Evolutionary conservation across 2,329 filamentous ascomycete genomes (phyloP), one percentile per base, ranked within the genome.

Genomic region (Xylariaceae sp.): DNA sequence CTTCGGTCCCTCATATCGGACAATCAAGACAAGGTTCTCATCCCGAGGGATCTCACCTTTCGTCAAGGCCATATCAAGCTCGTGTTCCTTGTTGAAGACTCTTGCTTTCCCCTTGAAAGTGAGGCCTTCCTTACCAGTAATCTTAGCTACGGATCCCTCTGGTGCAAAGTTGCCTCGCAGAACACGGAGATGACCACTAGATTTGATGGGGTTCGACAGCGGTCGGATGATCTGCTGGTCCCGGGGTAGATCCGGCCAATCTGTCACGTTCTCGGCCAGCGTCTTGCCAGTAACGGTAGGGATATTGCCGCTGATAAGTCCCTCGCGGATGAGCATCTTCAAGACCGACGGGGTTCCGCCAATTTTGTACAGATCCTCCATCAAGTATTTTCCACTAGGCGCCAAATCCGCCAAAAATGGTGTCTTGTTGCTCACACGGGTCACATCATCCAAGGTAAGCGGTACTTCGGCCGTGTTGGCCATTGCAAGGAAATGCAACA

Each of bases 111-210:
- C 92, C 0, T 76, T 84, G 67, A 97, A 97, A 11, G 70, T 73
- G 6, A 90, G 76, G 2, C 92, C 92, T 66, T 97, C 92, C 65
- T 96, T 96, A 27, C 92, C 92, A 0, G 92, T 96, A 66, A 97
- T 96, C 68, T 97, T 97, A 49, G 90, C 91, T 2, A 97, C 91
- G 1, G 91, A 87, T 25, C 92, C 92, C 10, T 83, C 86, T 1
- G 92, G 92, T 3, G 91, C 88, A 23, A 96, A 77, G 64, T 95
- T 95, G 17, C 92, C 92, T 48, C 80, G 79, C 3, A 97, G 77
- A 49, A 97, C 87, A 66, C 92, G 89, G 49, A 97, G 78, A 65
- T 97, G 92, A 35, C 92, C 92, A 0, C 83, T 88, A 1, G 75
- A 55, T 66, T 96, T 96, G 74, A 95, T 92, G 41, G 77, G 77